Percentiles rank a stretch among this genome's conserved stretches.
Evolutionary conservation across 352 stramenopile species (phyloP).

Genomic region (Globisporangium okanoganense): DNA sequence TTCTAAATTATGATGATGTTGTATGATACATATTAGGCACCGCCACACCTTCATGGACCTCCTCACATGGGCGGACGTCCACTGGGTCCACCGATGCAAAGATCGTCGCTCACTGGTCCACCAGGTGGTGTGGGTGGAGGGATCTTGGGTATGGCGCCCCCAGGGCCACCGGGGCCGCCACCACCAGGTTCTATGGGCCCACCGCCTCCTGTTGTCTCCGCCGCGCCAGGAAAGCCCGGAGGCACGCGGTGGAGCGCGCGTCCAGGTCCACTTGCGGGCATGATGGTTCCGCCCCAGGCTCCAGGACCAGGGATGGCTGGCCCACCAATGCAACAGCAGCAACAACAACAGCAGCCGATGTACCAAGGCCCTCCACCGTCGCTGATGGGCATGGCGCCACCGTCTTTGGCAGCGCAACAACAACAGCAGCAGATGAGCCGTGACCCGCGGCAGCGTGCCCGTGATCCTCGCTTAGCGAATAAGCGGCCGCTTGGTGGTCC

Average conservation of each 20-base stretch:
- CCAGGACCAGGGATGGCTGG: background rate
- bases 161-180: slow-evolving; percentile 21
- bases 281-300: slow-evolving; percentile 10
- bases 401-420: slow-evolving; percentile 18
- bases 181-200: slow-evolving; percentile 40
- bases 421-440: slow-evolving; percentile 28
- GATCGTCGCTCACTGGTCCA: slow-evolving; percentile 16
- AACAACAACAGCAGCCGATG: background rate
- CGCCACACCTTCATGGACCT: slow-evolving; percentile 7
- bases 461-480: slow-evolving; percentile 50
- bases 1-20: background rate
- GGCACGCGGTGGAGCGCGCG: slow-evolving; percentile 66
- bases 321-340: slow-evolving; percentile 2
- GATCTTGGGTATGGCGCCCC: slow-evolving; percentile 18
- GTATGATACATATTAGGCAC: background rate
- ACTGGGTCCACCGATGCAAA: slow-evolving; percentile 26
- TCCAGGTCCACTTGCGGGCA: slow-evolving; percentile 37
- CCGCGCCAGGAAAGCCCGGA: slow-evolving; percentile 36
- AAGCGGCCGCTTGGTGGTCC: slow-evolving; percentile 4
- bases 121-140: slow-evolving; percentile 4
- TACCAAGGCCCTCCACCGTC: slow-evolving; percentile 18
- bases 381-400: slow-evolving; percentile 24
- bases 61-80: slow-evolving; percentile 12
- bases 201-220: slow-evolving; percentile 14
- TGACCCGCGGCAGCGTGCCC: slow-evolving; percentile 41